Evolutionary conservation across 2,329 filamentous ascomycete species (phyloP).

Genomic region (Scedosporium aurantiacum): DNA sequence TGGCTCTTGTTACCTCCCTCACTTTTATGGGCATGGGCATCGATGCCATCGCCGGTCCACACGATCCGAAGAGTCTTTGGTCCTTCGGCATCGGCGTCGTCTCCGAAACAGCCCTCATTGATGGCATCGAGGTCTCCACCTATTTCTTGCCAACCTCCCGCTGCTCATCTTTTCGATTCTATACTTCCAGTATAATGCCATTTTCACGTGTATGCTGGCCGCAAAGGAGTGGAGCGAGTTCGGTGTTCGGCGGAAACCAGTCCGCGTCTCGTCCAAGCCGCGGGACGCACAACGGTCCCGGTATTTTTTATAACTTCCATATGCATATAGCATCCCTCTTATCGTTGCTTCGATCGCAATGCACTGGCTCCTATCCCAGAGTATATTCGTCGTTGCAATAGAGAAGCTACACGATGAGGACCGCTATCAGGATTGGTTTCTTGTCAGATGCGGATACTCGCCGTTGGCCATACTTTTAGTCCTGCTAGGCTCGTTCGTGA

Average conservation of each 20-base stretch:
- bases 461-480: neutral
- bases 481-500: neutral
- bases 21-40: too few species aligned
- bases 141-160: constrained; percentile 29
- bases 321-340: constrained; percentile 30
- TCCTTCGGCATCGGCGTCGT: too few species aligned
- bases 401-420: neutral
- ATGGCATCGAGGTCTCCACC: too few species aligned
- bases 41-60: too few species aligned
- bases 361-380: constrained; percentile 39
- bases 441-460: neutral
- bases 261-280: constrained; percentile 24
- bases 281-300: constrained; percentile 26
- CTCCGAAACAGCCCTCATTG: too few species aligned
- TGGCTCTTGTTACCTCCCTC: too few species aligned
- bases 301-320: constrained; percentile 33
- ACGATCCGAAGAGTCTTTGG: too few species aligned
- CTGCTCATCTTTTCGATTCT: constrained; percentile 34
- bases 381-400: constrained; percentile 31
- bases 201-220: constrained; percentile 34
- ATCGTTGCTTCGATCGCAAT: constrained; percentile 22
- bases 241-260: constrained; percentile 20
- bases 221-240: constrained; percentile 34
- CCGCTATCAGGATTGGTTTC: neutral
- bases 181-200: constrained; percentile 31